These are phyloP conservation scores for Pseudogymnoascus sp. DNA, from an alignment of 2,329 filamentous ascomycete genomes.

Conservation along the genomic window DNA sequence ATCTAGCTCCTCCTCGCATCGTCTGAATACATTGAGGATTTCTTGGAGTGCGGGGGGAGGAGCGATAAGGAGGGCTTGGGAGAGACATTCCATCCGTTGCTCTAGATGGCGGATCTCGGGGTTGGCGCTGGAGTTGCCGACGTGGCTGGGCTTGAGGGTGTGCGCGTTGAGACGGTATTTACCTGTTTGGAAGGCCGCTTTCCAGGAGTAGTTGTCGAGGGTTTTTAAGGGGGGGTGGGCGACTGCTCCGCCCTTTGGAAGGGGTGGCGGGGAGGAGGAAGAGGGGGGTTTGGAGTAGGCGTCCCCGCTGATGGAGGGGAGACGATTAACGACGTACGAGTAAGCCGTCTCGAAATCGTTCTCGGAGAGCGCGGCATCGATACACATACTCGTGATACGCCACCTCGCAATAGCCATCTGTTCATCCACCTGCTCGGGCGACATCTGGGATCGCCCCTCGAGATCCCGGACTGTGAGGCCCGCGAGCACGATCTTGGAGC, in stretches of 20 bases:
- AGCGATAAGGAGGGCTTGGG: conserved; percentile 67
- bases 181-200: conserved; percentile 70
- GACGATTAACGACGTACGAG: conserved; percentile 69
- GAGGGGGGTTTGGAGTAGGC: conserved; percentile 13
- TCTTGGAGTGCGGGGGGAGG: conserved; percentile 65
- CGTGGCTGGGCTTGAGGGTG: conserved; percentile 51
- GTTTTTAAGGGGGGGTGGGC: conserved; percentile 22
- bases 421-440: conserved; percentile 27
- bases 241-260: conserved; percentile 23
- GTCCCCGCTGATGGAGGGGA: conserved; percentile 38
- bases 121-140: conserved; percentile 55
- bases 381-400: conserved; percentile 72
- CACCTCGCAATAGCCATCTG: conserved; percentile 45
- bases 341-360: conserved; percentile 84
- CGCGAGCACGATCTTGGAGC: conserved; percentile 58
- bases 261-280: conserved; percentile 13
- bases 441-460: conserved; percentile 14
- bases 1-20: conserved; percentile 72
- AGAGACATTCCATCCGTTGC: conserved; percentile 74
- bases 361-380: conserved; percentile 68
- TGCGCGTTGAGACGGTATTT: conserved; percentile 57
- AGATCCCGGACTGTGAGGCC: conserved; percentile 37
- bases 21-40: conserved; percentile 67
- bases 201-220: conserved; percentile 68
- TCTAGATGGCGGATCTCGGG: conserved; percentile 65